A percentile compares a stretch with the other conserved stretches of the same genome.
These are phyloP conservation scores for Tylopilus plumbeoviolaceoides DNA, from an alignment of 768 basidiomycete genomes.

Conservation along the genomic window DNA sequence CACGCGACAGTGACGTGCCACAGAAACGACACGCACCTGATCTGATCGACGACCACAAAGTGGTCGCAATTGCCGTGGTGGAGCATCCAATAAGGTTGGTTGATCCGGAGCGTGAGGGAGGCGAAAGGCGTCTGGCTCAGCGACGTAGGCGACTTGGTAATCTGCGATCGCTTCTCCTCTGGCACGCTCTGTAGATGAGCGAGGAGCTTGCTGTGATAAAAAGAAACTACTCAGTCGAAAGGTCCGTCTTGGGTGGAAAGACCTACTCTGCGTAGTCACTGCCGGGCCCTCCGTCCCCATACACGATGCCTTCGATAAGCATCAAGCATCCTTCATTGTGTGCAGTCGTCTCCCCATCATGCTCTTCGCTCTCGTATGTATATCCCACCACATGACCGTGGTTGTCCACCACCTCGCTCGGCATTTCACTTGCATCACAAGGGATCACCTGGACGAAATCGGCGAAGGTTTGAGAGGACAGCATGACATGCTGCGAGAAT, in stretches of 20 bases:
- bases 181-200: slow-evolving; percentile 33
- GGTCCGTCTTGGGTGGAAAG: not conserved
- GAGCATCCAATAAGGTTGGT: slow-evolving; percentile 79
- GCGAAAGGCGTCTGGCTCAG: slow-evolving; percentile 48
- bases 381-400: slow-evolving; percentile 34
- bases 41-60: slow-evolving; percentile 66
- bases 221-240: not conserved
- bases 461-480: slow-evolving; percentile 69
- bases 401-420: slow-evolving; percentile 36
- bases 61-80: slow-evolving; percentile 84
- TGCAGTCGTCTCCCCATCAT: not conserved
- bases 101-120: slow-evolving; percentile 56
- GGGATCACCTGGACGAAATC: slow-evolving; percentile 58
- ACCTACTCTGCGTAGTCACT: slow-evolving; percentile 59
- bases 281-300: slow-evolving; percentile 48
- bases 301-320: slow-evolving; percentile 57
- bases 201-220: slow-evolving; percentile 42
- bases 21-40: slow-evolving; percentile 45
- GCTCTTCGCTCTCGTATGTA: slow-evolving; percentile 15
- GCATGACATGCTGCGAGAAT: slow-evolving; percentile 61
- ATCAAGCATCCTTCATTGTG: slow-evolving; percentile 42
- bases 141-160: slow-evolving; percentile 38
- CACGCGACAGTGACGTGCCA: not conserved
- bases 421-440: slow-evolving; percentile 56
- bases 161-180: slow-evolving; percentile 27